phyloP scores from a whole-genome alignment of 169 alveolate species.

The Perkinsus marinus region DNA sequence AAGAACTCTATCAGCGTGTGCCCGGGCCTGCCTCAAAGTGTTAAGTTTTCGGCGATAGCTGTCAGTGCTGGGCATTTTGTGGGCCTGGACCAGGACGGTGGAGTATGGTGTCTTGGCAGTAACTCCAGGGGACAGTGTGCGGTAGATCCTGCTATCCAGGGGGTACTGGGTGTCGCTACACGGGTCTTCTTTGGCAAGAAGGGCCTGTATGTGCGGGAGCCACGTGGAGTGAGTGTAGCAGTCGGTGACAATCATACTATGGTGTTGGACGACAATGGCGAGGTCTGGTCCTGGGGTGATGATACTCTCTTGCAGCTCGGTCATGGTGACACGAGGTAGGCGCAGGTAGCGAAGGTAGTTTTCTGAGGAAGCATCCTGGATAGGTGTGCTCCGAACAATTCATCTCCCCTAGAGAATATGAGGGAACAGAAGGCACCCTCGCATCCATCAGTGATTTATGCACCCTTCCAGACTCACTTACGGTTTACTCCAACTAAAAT shows the following conservation, averaged over 20 bases:
- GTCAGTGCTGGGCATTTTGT: not conserved
- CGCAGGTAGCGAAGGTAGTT: not conserved
- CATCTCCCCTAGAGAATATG: not conserved
- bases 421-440: not conserved
- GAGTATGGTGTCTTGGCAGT: not conserved
- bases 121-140: not conserved
- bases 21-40: not conserved
- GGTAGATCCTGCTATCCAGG: not conserved
- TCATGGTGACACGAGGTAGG: not conserved
- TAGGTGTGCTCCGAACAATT: not conserved
- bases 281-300: not conserved
- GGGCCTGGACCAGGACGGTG: not conserved
- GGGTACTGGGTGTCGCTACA: not conserved
- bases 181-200: not conserved
- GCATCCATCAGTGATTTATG: too few relatives aligned
- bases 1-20: not conserved
- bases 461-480: not conserved
- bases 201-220: not conserved
- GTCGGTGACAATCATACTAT: not conserved
- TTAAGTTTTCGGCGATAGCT: not conserved
- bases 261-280: not conserved
- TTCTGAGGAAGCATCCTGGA: too few relatives aligned
- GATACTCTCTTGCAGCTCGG: not conserved
- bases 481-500: not conserved
- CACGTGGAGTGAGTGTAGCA: not conserved